phyloP scores from a whole-genome alignment of 1,284 basidiomycete genomes.

The Inonotus hispidus region DNA sequence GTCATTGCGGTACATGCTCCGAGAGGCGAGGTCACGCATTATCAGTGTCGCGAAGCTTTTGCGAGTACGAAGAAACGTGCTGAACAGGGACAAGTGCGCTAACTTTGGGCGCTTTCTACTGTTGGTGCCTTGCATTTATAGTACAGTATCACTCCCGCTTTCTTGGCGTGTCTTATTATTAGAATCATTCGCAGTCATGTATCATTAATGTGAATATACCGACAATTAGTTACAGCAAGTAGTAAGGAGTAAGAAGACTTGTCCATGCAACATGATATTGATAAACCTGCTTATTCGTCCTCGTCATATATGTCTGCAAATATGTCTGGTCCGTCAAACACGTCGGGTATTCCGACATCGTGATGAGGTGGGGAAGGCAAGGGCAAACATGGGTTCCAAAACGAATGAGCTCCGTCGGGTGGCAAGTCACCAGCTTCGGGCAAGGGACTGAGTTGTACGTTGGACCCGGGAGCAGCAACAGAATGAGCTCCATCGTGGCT shows the following conservation, averaged over 20 bases:
- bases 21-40: constrained; percentile 89
- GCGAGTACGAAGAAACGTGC: constrained; percentile 48
- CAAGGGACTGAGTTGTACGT: no score
- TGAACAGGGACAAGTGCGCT: constrained; percentile 3
- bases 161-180: background rate
- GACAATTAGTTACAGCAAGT: background rate
- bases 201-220: constrained; percentile 6
- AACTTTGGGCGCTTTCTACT: background rate
- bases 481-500: no score
- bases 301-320: constrained; percentile 12
- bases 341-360: background rate
- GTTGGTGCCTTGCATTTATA: background rate
- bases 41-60: constrained; percentile 86
- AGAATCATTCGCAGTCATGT: background rate
- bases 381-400: no score
- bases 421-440: no score
- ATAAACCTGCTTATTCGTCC: background rate
- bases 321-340: constrained; percentile 10
- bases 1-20: constrained; percentile 94
- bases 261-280: background rate
- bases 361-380: background rate
- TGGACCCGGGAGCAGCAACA: no score
- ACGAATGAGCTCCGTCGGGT: no score
- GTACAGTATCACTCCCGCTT: background rate
- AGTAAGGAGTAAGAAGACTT: background rate